These are phyloP conservation scores for Aspergillus melleus DNA, from an alignment of 2,329 filamentous ascomycete species.

Conservation along the genomic window DNA sequence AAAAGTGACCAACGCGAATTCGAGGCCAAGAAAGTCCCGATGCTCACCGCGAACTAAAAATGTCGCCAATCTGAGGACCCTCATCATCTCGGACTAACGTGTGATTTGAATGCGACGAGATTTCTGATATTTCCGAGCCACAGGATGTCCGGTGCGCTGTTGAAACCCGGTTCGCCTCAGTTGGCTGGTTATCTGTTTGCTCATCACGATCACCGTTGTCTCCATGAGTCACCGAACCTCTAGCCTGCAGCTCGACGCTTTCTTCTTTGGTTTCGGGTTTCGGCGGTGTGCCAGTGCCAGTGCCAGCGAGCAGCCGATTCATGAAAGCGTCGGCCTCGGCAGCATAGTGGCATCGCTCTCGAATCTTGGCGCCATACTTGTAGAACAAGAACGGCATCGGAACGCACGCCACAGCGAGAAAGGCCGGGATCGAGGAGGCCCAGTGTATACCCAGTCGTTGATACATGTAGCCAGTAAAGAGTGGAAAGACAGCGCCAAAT, in stretches of 20 bases:
- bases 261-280: background rate
- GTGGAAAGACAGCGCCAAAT: background rate
- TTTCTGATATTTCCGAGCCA: background rate
- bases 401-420: background rate
- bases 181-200: background rate
- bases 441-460: background rate
- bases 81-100: background rate
- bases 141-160: background rate
- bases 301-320: background rate
- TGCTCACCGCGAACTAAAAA: background rate
- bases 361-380: background rate
- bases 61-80: background rate
- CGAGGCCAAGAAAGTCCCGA: background rate
- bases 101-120: background rate
- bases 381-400: conserved; percentile 2
- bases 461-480: background rate
- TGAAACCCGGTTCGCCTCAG: background rate
- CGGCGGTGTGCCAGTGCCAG: background rate
- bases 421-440: background rate
- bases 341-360: background rate
- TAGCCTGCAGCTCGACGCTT: background rate
- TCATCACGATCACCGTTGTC: background rate
- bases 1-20: background rate
- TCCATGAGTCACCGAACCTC: background rate
- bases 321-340: background rate